phyloP scores from a whole-genome alignment of 2,329 filamentous ascomycete genomes.

The Thielaviopsis punctulata region DNA sequence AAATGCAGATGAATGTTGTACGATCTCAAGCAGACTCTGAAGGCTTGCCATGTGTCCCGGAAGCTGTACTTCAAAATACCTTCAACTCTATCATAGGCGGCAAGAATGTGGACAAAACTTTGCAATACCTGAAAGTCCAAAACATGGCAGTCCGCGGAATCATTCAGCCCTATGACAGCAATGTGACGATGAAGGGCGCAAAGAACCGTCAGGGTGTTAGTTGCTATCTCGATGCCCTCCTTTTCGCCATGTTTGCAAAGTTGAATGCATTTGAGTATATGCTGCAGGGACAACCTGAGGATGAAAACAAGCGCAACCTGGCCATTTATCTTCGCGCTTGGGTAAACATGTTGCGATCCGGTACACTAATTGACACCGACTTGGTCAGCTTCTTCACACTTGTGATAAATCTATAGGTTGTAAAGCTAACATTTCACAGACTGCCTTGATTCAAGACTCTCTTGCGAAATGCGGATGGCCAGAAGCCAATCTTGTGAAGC shows the following conservation, averaged over 20 bases:
- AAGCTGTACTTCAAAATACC: conserved; percentile 40
- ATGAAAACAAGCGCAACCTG: conserved; percentile 53
- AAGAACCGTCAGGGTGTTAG: conserved; percentile 75
- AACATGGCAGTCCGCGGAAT: conserved; percentile 68
- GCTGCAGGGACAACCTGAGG: conserved; percentile 58
- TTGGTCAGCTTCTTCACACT: conserved; percentile 41
- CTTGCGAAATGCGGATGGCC: conserved; percentile 77
- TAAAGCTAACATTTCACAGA: conserved; percentile 33
- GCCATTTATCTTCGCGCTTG: conserved; percentile 69
- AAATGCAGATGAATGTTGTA: conserved; percentile 25
- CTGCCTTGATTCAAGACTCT: conserved; percentile 64
- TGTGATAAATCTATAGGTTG: too few relatives aligned
- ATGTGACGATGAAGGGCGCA: conserved; percentile 60
- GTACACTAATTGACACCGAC: conserved; percentile 70
- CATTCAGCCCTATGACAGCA: conserved; percentile 56
- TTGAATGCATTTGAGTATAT: conserved; percentile 86
- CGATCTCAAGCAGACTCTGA: conserved; percentile 23
- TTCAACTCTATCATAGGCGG: conserved; percentile 46
- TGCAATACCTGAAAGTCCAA: conserved; percentile 60
- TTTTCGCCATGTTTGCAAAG: conserved; percentile 92
- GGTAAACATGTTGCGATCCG: conserved; percentile 80
- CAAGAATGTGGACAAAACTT: conserved; percentile 56
- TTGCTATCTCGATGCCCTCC: conserved; percentile 81
- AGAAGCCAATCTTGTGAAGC: conserved; percentile 57
- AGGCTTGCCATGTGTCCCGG: conserved; percentile 28